Evolutionary conservation across 441 rosid genomes (phyloP), one percentile per base, ranked within the genome.

Genomic region (Biscutella laevigata): DNA sequence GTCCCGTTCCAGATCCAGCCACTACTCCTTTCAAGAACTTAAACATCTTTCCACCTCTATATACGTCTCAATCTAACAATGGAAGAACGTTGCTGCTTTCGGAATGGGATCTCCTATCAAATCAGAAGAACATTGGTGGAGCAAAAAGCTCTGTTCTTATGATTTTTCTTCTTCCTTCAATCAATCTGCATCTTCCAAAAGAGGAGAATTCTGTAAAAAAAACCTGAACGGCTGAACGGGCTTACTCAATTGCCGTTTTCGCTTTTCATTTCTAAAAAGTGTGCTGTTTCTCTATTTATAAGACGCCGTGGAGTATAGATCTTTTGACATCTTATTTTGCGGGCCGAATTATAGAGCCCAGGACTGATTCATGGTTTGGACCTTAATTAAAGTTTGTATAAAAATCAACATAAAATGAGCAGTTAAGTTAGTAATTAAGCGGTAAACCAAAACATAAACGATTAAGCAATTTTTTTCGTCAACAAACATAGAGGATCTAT

Each of bases 11-110:
- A 62, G 98, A 92, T 84, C 97, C 98, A 42, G 51, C 89, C 25
- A 88, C 98, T 48, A 86, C 98, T 63, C 80, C 96, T 43, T 92
- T 88, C 66, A 92, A 49, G 75, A 92, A 92, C 69, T 88, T 86
- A 11, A 92, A 72, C 96, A 92, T 92, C 51, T 63, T 70, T 53
- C 42, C 33, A 25, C 38, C 66, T 53, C 54, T 36, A 3, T 41
- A 3, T 22, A 28, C 8, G 8, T 40, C 47, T 65, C 64, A 65
- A 47, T 34, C 45, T 32, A 27, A 0, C 20, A 32, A 49, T 27
- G 26, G 52, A 41, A 15, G 6, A 58, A 51, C 25, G 48, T 36
- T 37, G 6, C 10, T 35, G 59, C 30, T 51, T 35, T 43, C 4
- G 3, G 5, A 15, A 3, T 17, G 20, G 51, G 61, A 59, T 67